Evolutionary conservation across 202 grass and related monocot genomes (phyloP).

Genomic region (Dendrocalamus latiflorus): DNA sequence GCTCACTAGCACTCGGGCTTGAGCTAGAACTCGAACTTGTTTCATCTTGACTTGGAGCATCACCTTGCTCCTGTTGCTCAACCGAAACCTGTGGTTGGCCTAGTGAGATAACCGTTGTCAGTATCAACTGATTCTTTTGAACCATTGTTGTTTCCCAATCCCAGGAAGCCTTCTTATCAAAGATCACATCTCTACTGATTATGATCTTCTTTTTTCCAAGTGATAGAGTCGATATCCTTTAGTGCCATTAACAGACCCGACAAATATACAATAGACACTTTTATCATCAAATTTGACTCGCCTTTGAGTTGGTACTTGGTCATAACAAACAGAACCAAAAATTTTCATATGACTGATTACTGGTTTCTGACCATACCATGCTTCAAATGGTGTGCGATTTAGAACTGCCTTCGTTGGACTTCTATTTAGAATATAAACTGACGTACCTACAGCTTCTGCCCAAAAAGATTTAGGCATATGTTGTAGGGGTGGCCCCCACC

Average conservation of each 20-base stretch:
- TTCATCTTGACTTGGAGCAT: too few relatives aligned
- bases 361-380: too few relatives aligned
- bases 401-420: neutral
- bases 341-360: too few relatives aligned
- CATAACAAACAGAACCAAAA: too few relatives aligned
- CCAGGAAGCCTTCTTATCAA: neutral
- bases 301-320: neutral
- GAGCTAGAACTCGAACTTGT: too few relatives aligned
- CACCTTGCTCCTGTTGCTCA: too few relatives aligned
- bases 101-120: neutral
- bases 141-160: neutral
- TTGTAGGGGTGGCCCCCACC: too few relatives aligned
- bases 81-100: neutral
- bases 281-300: neutral
- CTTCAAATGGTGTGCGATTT: neutral
- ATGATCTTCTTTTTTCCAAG: neutral
- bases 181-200: conserved; percentile 2
- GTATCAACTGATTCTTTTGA: neutral
- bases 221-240: conserved; percentile 18
- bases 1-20: too few relatives aligned
- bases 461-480: conserved; percentile 24
- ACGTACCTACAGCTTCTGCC: neutral
- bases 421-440: conserved; percentile 17
- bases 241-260: neutral
- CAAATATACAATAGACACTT: conserved; percentile 2